Base-by-base conservation (phyloP, 2,329 filamentous ascomycete species). In the Rutstroemia sp. region DNA sequence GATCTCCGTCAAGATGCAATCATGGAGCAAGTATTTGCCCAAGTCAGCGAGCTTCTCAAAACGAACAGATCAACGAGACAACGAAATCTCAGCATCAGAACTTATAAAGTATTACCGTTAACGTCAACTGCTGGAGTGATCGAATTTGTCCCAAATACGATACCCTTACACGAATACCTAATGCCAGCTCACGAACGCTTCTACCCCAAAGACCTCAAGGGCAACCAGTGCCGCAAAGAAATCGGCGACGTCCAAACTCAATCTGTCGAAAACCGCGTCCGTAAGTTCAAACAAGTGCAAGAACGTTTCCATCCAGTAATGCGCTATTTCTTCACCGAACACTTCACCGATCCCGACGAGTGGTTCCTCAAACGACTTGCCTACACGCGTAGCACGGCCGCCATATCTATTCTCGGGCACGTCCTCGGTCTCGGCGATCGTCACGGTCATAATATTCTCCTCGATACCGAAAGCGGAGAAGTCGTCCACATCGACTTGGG, bases 21-120 rank as follows among this genome's bases (percentile, higher is more conserved):
- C 76, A 99, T 99, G 95, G 95, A 99, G 72, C 94, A 99, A 72
- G 94, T 99, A 1, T 99, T 99, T 70, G 90, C 92, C 58, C 91
- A 95, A 72, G 94, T 96, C 21, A 97, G 91, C 57, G 88, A 89
- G 52, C 81, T 99, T 21, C 77, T 99, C 25, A 88, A 89, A 69
- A 86, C 89, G 49, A 91, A 97, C 70, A 86, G 90, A 55, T 81
- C 86, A 12, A 96, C 94, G 2, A 87, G 91, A 41, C 91, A 96
- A 68, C 86, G 94, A 5, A 89, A 89, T 61, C 78, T 99, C 10
- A 89, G 87, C 8, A 95, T 99, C 67, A 81, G 95, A 57, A 97
- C 94, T 0, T 99, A 99, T 79, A 96, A 96, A 72, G 94, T 99
- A 6, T 77, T 99, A 2, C 94, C 94, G 0, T 77, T 99, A 44